Evolutionary conservation across 129 eudicot species (phyloP).

Genomic region (Erigeron canadensis): DNA sequence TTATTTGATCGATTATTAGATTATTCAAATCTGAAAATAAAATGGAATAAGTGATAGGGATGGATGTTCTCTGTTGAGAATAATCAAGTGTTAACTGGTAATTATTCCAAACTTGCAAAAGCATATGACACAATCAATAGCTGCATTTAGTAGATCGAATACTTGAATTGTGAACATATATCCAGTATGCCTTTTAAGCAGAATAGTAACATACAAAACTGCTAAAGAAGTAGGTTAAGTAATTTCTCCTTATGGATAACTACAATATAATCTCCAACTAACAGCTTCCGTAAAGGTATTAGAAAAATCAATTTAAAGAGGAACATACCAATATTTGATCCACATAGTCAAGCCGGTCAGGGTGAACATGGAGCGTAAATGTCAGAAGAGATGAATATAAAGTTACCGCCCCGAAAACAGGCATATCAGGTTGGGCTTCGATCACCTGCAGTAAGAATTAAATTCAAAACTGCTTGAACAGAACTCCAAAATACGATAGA

Average conservation of each 20-base stretch:
- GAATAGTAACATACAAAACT: not conserved
- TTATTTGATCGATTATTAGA: not conserved
- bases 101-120: not conserved
- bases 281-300: not conserved
- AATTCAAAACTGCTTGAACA: slow-evolving; percentile 16
- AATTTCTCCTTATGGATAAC: slow-evolving; percentile 10
- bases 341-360: slow-evolving; percentile 92
- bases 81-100: not conserved
- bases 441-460: slow-evolving; percentile 62
- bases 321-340: slow-evolving; percentile 84
- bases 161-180: slow-evolving; percentile 1
- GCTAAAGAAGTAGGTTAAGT: not conserved
- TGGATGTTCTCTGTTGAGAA: slow-evolving; percentile 8
- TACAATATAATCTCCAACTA: slow-evolving; percentile 8
- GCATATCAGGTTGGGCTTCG: slow-evolving; percentile 91
- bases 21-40: not conserved
- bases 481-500: slow-evolving; percentile 11
- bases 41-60: not conserved
- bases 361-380: slow-evolving; percentile 88
- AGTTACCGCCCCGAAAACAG: slow-evolving; percentile 78
- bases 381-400: slow-evolving; percentile 89
- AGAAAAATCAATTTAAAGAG: slow-evolving; percentile 15
- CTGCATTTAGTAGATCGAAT: slow-evolving; percentile 12
- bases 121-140: slow-evolving; percentile 5
- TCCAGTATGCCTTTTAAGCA: not conserved